phyloP scores from a whole-genome alignment of 2,329 filamentous ascomycete species.

The Trichophyton simii region DNA sequence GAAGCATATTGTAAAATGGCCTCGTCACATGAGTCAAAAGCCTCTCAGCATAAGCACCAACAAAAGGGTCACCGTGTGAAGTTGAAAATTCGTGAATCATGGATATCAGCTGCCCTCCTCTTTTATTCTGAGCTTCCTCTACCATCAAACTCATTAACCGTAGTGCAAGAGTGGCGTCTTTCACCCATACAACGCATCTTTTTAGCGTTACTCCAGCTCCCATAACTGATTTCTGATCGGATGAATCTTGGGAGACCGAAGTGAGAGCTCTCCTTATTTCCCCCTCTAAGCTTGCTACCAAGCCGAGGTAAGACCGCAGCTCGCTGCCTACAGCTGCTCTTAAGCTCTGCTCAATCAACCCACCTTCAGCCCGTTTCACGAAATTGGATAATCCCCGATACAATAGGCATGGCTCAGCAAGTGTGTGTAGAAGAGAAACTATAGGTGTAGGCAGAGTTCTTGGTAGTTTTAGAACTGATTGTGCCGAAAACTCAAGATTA shows the following conservation, averaged over 20 bases:
- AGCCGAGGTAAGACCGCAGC: conserved; percentile 73
- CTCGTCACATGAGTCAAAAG: conserved; percentile 75
- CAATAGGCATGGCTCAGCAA: conserved; percentile 87
- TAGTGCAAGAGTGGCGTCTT: conserved; percentile 90
- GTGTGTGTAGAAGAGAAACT: conserved; percentile 71
- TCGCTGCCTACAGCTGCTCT: conserved; percentile 75
- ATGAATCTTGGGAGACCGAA: conserved; percentile 47
- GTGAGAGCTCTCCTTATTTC: conserved; percentile 77
- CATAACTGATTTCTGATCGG: conserved; percentile 52
- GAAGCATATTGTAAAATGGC: conserved; percentile 92
- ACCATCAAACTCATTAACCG: conserved; percentile 89
- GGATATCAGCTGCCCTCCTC: conserved; percentile 83
- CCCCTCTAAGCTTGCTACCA: conserved; percentile 83
- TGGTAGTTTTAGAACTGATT: conserved; percentile 62
- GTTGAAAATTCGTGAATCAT: conserved; percentile 88
- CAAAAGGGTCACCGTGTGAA: conserved; percentile 88
- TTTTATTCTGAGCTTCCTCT: conserved; percentile 68
- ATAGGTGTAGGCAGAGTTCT: conserved; percentile 68
- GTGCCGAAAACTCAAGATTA: conserved; percentile 61
- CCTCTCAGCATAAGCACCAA: conserved; percentile 82
- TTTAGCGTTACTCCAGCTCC: conserved; percentile 89
- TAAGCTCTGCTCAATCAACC: conserved; percentile 83
- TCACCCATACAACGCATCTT: conserved; percentile 90
- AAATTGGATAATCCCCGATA: conserved; percentile 72
- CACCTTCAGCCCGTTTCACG: conserved; percentile 66